Evolutionary conservation across 1,139 yeast species (phyloP), one percentile per base, ranked within the genome.

Genomic region (Debaryomyces nepalensis): DNA sequence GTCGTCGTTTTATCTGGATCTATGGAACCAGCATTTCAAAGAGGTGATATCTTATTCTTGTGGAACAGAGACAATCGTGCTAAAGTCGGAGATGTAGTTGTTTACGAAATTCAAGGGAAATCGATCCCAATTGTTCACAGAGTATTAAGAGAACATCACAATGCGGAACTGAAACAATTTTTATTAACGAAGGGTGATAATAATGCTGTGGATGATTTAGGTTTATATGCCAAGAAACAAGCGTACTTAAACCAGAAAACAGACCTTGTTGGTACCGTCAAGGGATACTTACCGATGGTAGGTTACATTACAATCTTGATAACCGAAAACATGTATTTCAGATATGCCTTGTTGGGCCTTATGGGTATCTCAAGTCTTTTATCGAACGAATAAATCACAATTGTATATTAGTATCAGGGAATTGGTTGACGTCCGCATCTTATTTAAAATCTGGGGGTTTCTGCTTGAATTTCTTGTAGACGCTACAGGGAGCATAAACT

Each of bases 11-110:
- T 93, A 37, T 89, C 98, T 1, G 99, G 99, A 4, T 93, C 98
- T 1, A 93, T 93, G 99, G 99, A 95, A 61, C 99, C 99, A 1
- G 99, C 99, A 0, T 95, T 95, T 75, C 98, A 93, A 65, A 81
- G 99, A 65, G 99, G 99, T 38, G 99, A 93, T 60, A 84, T 95
- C 31, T 70, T 93, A 46, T 84, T 93, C 58, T 73, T 93, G 45
- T 90, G 97, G 96, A 93, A 93, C 64, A 75, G 97, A 50, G 84
- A 86, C 45, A 56, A 67, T 15, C 66, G 65, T 30, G 82, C 83
- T 29, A 71, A 78, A 39, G 95, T 91, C 1, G 99, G 99, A n/a
- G 99, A 93, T 58, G 77, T 93, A 19, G 98, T 93, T 9, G 99
- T 93, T n/a, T 93, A 95, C 61, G 93, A 93, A 55, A 79, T 91